Percentiles rank a stretch among this genome's conserved stretches.
Conservation (phyloP, 2,329 filamentous ascomycete genomes). For the Sclerotinia trifoliorum region DNA sequence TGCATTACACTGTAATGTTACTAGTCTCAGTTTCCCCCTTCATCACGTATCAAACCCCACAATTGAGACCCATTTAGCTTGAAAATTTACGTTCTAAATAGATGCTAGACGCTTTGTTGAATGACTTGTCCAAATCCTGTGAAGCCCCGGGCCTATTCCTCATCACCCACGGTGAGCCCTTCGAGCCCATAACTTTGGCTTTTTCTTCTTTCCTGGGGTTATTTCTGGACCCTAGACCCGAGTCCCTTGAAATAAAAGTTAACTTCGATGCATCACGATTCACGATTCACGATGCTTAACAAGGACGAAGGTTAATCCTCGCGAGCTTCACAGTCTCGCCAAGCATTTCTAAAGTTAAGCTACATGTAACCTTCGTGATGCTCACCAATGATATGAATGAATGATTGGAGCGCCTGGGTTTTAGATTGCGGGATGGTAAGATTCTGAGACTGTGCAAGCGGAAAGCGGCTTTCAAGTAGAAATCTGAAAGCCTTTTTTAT, state of each 20-base stretch:
- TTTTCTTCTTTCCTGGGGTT: conserved; percentile 16
- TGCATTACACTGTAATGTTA: background rate
- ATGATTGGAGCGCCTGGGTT: conserved; percentile 18
- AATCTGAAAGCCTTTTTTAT: conserved; percentile 3
- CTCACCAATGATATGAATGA: background rate
- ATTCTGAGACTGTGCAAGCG: conserved; percentile 10
- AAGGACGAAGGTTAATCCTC: background rate
- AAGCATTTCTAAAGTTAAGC: conserved; percentile 9
- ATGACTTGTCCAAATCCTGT: background rate
- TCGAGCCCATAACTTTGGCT: conserved; percentile 1
- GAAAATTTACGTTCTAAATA: background rate
- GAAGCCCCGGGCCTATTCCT: background rate
- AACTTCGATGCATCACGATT: background rate
- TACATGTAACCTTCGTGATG: background rate
- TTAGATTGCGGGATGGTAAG: background rate
- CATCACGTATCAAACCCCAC: conserved; percentile 12
- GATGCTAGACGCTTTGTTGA: conserved; percentile 4
- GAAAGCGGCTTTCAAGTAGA: conserved; percentile 12
- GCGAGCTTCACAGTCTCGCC: background rate
- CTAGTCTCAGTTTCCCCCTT: background rate
- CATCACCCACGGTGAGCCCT: conserved; percentile 2
- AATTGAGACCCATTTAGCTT: conserved; percentile 9
- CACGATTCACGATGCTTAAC: background rate
- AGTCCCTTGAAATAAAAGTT: background rate
- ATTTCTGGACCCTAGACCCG: conserved; percentile 5